Evolutionary conservation across 2,329 filamentous ascomycete species (phyloP), one percentile per base, ranked within the genome.

Genomic region (Microdochium trichocladiopsis): DNA sequence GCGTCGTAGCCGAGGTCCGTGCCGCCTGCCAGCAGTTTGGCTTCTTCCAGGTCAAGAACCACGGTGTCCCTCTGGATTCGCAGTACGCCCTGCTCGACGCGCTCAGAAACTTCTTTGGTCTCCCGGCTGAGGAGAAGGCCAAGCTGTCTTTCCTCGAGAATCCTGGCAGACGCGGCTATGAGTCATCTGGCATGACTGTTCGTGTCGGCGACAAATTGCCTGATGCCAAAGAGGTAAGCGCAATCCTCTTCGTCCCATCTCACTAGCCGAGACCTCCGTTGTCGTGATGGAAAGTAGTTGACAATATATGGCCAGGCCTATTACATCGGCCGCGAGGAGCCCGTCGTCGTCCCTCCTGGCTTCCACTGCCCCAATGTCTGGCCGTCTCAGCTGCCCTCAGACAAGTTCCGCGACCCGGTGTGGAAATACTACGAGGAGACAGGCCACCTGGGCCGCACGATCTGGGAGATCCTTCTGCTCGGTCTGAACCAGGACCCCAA

Each of bases 331-430:
- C 51, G 52, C 3, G 62, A 64, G 36, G 58, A 61, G 14, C 58
- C 61, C 4, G 56, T 52, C 11, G 23, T 61, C 3, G 62, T 61
- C 25, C 50, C 50, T 3, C 24, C 53, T 1, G 61, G 61, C 14
- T 57, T 63, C 50, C 52, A 63, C 49, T 61, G 65, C 11, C 66
- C 66, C 8, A 68, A 68, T 41, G 51, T 63, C 10, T 68, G 66
- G 66, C 66, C 66, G 2, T 11, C 9, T 6, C 31, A 57, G 43
- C 54, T 66, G 4, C 60, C 64, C 2, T 57, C 61, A 18, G 54
- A 60, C 4, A 54, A 67, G 9, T 68, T 68, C 55, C 64, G 56
- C 43, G 51, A 47, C 4, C 64, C 61, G 0, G 57, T 61, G 23
- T 57, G 50, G 55, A 51, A 53, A 21, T 63, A 63, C 47, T 66